Base-by-base conservation (phyloP, 2,329 filamentous ascomycete species). In the Pseudopithomyces chartarum region DNA sequence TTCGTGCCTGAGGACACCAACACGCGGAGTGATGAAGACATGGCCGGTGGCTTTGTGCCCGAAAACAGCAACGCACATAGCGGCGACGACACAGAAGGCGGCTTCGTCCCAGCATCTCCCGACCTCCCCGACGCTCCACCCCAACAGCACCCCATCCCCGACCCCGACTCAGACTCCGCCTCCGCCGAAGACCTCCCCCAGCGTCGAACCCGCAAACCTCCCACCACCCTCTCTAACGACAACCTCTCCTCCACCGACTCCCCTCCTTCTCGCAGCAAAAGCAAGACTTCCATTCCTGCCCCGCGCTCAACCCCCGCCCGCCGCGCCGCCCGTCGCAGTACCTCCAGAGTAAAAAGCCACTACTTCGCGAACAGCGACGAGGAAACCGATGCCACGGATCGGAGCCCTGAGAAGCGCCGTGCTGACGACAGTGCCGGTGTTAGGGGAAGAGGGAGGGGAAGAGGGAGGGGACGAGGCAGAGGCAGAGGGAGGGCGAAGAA, bases 281-380 rank as follows among this genome's bases (percentile, higher is more conserved):
- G n/a, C n/a, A n/a, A n/a, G n/a, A n/a, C n/a, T n/a, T n/a, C n/a
- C n/a, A n/a, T n/a, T n/a, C n/a, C n/a, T n/a, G n/a, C n/a, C n/a
- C n/a, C n/a, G n/a, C 66, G 68, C 17, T 53, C 61, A 34, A 57
- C 57, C 13, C 66, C 67, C 3, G 71, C 63, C 52, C 66, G 70
- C 39, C 61, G 61, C 39, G 65, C 69, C 5, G 67, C 68, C 11
- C 57, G 62, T n/a, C 65, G 69, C 46, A 71, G 67, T 40, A 63
- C 67, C 47, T 65, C 62, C n/a, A 62, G 63, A 36, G 63, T 74
- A 19, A 73, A 68, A 52, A 74, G 71, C 46, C 71, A 74, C 47
- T 74, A 69, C 34, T 74, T 74, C 54, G 68, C 65, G 11, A 60
- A 49, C 3, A 73, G 65, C 53, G 71, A 73, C 26, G 70, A 62